Conservation (phyloP, 345 rosid species). For the Erucastrum elatum region DNA sequence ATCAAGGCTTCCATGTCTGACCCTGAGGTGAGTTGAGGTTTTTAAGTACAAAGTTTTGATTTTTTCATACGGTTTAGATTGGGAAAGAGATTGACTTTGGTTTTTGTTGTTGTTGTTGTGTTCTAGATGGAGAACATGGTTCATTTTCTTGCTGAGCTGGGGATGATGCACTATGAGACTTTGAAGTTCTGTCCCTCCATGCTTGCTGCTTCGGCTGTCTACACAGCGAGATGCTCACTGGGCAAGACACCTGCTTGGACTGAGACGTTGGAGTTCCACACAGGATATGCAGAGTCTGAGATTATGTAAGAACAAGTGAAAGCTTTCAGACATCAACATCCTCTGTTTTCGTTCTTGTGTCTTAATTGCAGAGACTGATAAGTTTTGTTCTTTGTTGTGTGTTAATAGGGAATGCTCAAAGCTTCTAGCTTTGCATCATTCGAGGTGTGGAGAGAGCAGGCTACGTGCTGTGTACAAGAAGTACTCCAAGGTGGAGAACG, state of each 20-base stretch:
- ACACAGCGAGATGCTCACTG: slow-evolving; percentile 75
- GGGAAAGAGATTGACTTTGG: slow-evolving; percentile 43
- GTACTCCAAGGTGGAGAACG: slow-evolving; percentile 55
- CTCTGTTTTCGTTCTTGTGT: neutral
- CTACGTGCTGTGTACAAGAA: slow-evolving; percentile 66
- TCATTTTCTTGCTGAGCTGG: slow-evolving; percentile 70
- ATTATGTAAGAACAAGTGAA: slow-evolving; percentile 44
- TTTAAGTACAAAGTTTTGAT: neutral
- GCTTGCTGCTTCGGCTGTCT: slow-evolving; percentile 90
- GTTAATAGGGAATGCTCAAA: slow-evolving; percentile 66
- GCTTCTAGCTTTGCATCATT: slow-evolving; percentile 53
- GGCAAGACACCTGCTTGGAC: slow-evolving; percentile 66
- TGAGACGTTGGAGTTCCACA: slow-evolving; percentile 65
- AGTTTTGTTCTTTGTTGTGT: neutral
- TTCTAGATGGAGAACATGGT: slow-evolving; percentile 39
- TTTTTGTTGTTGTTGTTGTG: neutral
- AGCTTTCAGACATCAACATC: neutral
- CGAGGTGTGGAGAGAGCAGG: slow-evolving; percentile 61
- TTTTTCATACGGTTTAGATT: neutral
- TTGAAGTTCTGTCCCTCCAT: slow-evolving; percentile 54
- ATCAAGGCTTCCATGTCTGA: slow-evolving; percentile 74
- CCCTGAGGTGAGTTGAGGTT: slow-evolving; percentile 44
- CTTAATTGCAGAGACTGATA: neutral
- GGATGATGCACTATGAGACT: slow-evolving; percentile 64
- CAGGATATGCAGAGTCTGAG: slow-evolving; percentile 67